These are phyloP conservation scores for Trichocomaceae sp. DNA, from an alignment of 2,329 filamentous ascomycete species.

Conservation along the genomic window DNA sequence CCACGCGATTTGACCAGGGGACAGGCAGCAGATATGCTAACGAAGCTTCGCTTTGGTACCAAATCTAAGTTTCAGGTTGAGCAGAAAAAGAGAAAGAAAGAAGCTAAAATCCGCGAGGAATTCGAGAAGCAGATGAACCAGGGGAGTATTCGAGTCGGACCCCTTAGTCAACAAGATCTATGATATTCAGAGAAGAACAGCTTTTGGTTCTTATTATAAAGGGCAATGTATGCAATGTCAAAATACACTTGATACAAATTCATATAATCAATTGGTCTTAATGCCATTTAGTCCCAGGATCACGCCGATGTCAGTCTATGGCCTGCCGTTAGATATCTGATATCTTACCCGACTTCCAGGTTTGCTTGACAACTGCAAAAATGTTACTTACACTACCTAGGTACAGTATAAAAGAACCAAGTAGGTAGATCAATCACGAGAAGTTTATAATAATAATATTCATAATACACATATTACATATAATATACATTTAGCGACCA, in stretches of 20 bases:
- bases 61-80: slow-evolving; percentile 55
- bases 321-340: neutral
- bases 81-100: slow-evolving; percentile 44
- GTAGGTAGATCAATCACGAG: neutral
- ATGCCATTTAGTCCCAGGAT: neutral
- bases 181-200: neutral
- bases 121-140: slow-evolving; percentile 25
- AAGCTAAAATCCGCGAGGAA: slow-evolving; percentile 27
- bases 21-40: slow-evolving; percentile 80
- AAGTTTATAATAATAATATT: neutral
- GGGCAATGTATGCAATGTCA: neutral
- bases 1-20: slow-evolving; percentile 64
- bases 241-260: neutral
- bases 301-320: neutral
- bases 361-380: neutral
- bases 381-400: too few species aligned
- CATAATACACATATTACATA: neutral
- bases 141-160: slow-evolving; percentile 44
- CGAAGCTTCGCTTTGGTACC: slow-evolving; percentile 77
- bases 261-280: neutral
- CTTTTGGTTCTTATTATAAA: neutral
- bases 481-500: neutral
- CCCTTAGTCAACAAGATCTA: slow-evolving; percentile 18
- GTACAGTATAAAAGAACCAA: too few species aligned
- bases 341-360: too few species aligned